Conservation (phyloP, 208 protist genomes). For the Crithidia thermophila region DNA sequence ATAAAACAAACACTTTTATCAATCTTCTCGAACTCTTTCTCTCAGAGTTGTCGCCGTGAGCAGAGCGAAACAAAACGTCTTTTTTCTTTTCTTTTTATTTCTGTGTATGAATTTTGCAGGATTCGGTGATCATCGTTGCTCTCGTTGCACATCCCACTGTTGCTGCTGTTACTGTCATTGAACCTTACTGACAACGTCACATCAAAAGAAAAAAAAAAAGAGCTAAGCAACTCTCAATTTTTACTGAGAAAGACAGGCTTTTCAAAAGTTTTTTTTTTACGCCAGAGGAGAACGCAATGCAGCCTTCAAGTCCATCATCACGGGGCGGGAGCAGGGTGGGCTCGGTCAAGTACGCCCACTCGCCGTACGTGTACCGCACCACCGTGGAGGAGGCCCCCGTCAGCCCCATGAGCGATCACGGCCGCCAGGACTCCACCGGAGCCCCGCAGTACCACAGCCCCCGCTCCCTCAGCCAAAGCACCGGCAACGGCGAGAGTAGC, state of each 20-base stretch:
- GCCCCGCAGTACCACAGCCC: conserved; percentile 18
- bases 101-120: not conserved
- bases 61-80: too few relatives aligned
- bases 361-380: conserved; percentile 35
- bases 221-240: not conserved
- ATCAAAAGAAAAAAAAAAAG: too few relatives aligned
- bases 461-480: conserved; percentile 10
- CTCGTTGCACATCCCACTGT: not conserved
- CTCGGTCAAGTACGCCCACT: conserved; percentile 38
- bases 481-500: not conserved
- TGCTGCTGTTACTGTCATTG: not conserved
- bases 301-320: conserved; percentile 4
- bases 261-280: not conserved
- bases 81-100: conserved; percentile 2
- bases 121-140: too few relatives aligned
- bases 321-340: conserved; percentile 11
- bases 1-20: too few relatives aligned
- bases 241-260: not conserved
- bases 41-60: too few relatives aligned
- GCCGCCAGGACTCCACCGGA: not conserved
- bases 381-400: conserved; percentile 20
- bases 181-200: not conserved
- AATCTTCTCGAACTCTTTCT: not conserved
- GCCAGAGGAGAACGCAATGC: not conserved
- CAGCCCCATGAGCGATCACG: conserved; percentile 19